Base-by-base conservation (phyloP, 2,329 filamentous ascomycete genomes). In the Calonectria pteridis region DNA sequence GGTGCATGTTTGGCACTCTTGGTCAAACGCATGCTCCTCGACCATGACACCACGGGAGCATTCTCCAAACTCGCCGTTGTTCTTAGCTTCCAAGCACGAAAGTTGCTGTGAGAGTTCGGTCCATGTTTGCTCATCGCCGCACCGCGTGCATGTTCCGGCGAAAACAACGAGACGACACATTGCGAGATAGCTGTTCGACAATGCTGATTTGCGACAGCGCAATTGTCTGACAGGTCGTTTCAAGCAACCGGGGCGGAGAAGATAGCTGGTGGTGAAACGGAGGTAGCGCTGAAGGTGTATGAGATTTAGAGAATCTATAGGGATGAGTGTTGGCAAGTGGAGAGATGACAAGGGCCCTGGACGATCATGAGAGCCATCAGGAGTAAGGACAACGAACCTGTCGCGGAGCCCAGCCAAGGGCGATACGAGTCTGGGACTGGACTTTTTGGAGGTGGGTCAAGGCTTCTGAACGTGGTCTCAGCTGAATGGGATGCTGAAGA, bases 161-260 rank as follows among this genome's bases (percentile, higher is more conserved):
- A 88, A 89, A 53, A 85, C 78, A 55, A 89, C 78, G 78, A 87
- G 82, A 69, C 87, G 87, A 80, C 87, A 89, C 87, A 89, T 89
- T 77, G 51, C 69, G 65, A 23, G 35, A 50, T 43, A 20, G 31
- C n/a, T 63, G 40, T 73, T 63, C 29, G n/a, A 50, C 43, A 43
- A n/a, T 59, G 53, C 49, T 55, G 49, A 40, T 58, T 49, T 10
- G 67, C 51, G 23, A 62, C n/a, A 35, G 64, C 35, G 67, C 33
- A 37, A 67, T 71, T 11, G 67, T 62, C 23, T 55, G 43, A 63
- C 20, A 35, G 35, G 35, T 58, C 29, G 31, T 18, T 37, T 29
- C 10, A 40, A 40, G 31, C 13, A 20, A 33, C n/a, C 16, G 29
- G 11, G 23, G 20, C 64, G 9, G 46, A 43, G 31, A 66, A 35